A percentile compares a stretch with the other conserved stretches of the same genome.
phyloP scores from a whole-genome alignment of 1,284 basidiomycete genomes.

The Cryptococcus neoformans region DNA sequence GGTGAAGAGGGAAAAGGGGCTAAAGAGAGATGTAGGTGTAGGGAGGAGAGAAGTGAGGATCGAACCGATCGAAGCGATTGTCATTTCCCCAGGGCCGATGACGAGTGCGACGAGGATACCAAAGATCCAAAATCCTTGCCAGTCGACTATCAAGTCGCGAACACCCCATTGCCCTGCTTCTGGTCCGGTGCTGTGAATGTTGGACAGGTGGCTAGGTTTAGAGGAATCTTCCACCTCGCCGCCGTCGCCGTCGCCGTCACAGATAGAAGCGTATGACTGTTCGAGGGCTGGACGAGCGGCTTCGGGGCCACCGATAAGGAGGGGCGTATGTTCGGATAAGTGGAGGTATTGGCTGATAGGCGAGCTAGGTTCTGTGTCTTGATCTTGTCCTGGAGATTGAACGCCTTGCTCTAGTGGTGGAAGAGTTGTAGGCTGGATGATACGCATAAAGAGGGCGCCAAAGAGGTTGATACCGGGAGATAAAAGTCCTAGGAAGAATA shows the following conservation, averaged over 20 bases:
- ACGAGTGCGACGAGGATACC: constrained; percentile 41
- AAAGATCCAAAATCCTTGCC: constrained; percentile 47
- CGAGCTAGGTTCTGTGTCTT: constrained; percentile 7
- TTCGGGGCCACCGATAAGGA: constrained; percentile 48
- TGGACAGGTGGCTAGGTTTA: too few relatives aligned
- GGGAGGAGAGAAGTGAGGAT: constrained; percentile 46
- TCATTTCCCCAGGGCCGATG: constrained; percentile 48
- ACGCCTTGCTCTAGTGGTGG: background rate
- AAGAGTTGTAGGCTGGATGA: constrained; percentile 21
- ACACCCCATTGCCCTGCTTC: constrained; percentile 42
- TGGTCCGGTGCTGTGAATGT: constrained; percentile 9
- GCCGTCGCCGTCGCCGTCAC: background rate
- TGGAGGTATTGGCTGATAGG: constrained; percentile 29
- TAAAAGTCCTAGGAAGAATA: constrained; percentile 51
- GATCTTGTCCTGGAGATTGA: constrained; percentile 2
- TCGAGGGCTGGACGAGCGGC: constrained; percentile 43
- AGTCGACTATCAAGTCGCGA: constrained; percentile 31
- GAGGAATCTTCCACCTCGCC: background rate
- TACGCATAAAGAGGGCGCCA: constrained; percentile 42
- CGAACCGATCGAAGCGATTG: constrained; percentile 47
- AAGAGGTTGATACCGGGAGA: constrained; percentile 44
- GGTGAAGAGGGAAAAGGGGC: constrained; percentile 4
- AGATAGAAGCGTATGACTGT: constrained; percentile 7
- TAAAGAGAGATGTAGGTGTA: constrained; percentile 10
- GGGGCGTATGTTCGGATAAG: constrained; percentile 43